A percentile compares a stretch with the other conserved stretches of the same genome.
phyloP scores from a whole-genome alignment of 2,329 filamentous ascomycete genomes.

The Fusarium torreyae region DNA sequence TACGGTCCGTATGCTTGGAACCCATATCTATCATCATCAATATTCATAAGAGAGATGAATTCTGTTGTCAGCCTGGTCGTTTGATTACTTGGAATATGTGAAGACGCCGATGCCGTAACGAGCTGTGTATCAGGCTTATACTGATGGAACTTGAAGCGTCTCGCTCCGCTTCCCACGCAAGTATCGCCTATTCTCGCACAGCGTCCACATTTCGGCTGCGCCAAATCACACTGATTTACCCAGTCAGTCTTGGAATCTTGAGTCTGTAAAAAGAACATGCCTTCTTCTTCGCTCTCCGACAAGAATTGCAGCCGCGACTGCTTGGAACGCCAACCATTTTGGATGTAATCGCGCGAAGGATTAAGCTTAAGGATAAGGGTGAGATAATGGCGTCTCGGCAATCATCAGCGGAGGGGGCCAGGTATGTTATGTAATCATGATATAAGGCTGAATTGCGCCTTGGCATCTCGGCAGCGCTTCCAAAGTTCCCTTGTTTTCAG shows the following conservation, averaged over 20 bases:
- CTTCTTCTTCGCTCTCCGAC: slow-evolving; percentile 33
- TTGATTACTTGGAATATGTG: slow-evolving; percentile 1
- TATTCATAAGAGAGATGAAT: slow-evolving; percentile 23
- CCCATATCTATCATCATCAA: slow-evolving; percentile 22
- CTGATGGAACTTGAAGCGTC: slow-evolving; percentile 29
- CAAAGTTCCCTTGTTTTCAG: not conserved
- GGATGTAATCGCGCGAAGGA: not conserved
- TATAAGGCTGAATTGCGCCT: not conserved
- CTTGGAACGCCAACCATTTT: slow-evolving; percentile 28
- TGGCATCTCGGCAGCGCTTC: not conserved
- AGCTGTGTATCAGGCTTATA: slow-evolving; percentile 12
- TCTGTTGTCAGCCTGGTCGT: not conserved
- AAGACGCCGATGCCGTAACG: not conserved
- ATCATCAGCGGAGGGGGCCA: no score
- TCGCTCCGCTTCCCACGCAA: slow-evolving; percentile 2
- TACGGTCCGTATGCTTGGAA: slow-evolving; percentile 14
- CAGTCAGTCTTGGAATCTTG: not conserved
- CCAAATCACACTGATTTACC: slow-evolving; percentile 21
- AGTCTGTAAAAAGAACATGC: not conserved
- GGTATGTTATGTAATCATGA: not conserved
- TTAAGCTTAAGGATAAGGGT: not conserved
- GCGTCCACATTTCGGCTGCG: slow-evolving; percentile 23
- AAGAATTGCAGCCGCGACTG: slow-evolving; percentile 21
- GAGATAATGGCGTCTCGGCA: not conserved
- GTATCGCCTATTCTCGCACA: slow-evolving; percentile 1